phyloP scores from a whole-genome alignment of 2,329 filamentous ascomycete species.

The Dichotomopilus funicola region DNA sequence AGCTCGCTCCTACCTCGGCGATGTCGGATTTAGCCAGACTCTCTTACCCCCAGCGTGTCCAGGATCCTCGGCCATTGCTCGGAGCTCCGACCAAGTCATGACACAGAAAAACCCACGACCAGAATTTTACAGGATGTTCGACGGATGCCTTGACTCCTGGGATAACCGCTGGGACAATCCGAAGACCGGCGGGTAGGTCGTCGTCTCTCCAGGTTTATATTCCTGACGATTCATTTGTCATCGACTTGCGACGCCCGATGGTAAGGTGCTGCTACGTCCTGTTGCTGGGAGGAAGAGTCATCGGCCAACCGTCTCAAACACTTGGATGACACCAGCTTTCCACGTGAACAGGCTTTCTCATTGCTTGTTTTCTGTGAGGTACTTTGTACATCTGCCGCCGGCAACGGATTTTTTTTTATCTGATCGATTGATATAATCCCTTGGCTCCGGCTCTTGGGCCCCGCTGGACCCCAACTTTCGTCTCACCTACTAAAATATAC shows the following conservation, averaged over 20 bases:
- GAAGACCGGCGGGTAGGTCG: neutral
- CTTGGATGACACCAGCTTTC: no score
- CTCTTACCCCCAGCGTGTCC: neutral
- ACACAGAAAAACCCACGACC: conserved; percentile 1
- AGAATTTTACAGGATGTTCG: neutral
- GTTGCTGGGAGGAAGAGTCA: neutral
- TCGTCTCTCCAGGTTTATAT: neutral
- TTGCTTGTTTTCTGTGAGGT: no score
- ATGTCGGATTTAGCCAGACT: conserved; percentile 8
- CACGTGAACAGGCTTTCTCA: no score
- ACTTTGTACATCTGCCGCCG: no score
- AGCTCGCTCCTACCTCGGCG: neutral
- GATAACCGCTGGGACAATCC: neutral
- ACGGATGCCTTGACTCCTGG: neutral
- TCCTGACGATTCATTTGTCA: conserved; percentile 1
- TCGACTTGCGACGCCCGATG: neutral
- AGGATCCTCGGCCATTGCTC: conserved; percentile 11
- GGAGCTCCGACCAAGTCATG: conserved; percentile 10
- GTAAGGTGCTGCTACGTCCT: neutral
- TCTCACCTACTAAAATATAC: conserved; percentile 7
- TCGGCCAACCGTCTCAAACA: neutral
- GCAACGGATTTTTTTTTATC: conserved; percentile 11
- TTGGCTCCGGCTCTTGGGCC: no score
- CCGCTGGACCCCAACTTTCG: no score
- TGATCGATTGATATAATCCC: conserved; percentile 13